Conservation (phyloP, 371 early-diverging fungal genomes). For the Mortierella sp. region DNA sequence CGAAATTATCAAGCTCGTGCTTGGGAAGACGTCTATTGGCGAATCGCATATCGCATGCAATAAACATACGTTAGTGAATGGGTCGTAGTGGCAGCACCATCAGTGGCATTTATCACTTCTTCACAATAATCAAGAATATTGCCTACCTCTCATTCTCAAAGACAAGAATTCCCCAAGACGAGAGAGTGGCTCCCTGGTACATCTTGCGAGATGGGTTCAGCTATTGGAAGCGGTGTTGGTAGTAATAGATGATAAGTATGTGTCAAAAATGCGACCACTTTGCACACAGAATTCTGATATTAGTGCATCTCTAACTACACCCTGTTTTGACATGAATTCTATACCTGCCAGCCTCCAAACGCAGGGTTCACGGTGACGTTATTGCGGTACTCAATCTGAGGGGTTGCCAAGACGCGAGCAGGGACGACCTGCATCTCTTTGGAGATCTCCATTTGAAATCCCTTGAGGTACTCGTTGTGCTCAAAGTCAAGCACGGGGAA, state of each 20-base stretch:
- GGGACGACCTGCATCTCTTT: slow-evolving; percentile 70
- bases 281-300: no score
- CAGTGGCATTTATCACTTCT: neutral
- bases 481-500: slow-evolving; percentile 47
- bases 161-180: slow-evolving; percentile 77
- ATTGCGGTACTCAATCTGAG: slow-evolving; percentile 70
- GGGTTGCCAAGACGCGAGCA: slow-evolving; percentile 76
- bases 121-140: neutral
- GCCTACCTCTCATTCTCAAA: slow-evolving; percentile 48
- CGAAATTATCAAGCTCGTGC: slow-evolving; percentile 48
- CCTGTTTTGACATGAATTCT: neutral
- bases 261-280: no score
- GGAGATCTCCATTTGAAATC: slow-evolving; percentile 66
- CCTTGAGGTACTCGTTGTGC: slow-evolving; percentile 56
- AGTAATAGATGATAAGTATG: neutral
- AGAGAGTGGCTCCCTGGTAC: slow-evolving; percentile 66
- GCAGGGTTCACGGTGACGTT: slow-evolving; percentile 67
- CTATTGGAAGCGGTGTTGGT: neutral
- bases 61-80: neutral
- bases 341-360: slow-evolving; percentile 79
- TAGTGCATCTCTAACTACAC: no score
- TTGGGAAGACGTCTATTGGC: slow-evolving; percentile 7
- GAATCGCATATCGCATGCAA: neutral
- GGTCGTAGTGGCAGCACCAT: neutral
- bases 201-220: slow-evolving; percentile 75